A percentile compares a stretch with the other conserved stretches of the same genome.
Evolutionary conservation across 2,329 filamentous ascomycete species (phyloP).

Genomic region (Ophiocordyceps polyrhachis-furcata): DNA sequence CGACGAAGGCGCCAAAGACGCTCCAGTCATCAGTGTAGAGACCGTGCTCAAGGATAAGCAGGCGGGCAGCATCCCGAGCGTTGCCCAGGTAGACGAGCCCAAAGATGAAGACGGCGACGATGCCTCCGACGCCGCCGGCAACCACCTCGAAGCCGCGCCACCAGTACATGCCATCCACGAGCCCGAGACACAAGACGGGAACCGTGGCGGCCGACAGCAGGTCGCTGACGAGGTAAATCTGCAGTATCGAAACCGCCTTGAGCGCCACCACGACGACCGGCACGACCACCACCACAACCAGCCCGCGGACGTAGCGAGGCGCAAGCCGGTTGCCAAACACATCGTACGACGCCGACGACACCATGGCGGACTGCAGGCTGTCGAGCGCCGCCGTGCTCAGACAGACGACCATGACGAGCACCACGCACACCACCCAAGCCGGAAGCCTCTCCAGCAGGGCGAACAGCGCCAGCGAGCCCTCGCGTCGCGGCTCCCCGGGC

Average conservation of each 20-base stretch:
- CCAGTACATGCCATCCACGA: constrained; percentile 51
- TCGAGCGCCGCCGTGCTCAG: constrained; percentile 66
- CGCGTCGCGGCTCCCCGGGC: constrained; percentile 36
- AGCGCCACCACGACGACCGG: constrained; percentile 58
- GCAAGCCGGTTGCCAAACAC: constrained; percentile 66
- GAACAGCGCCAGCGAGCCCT: constrained; percentile 56
- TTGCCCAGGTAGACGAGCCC: constrained; percentile 61
- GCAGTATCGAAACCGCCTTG: constrained; percentile 53
- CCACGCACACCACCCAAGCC: constrained; percentile 63
- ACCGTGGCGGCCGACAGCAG: constrained; percentile 60
- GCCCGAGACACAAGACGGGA: constrained; percentile 55
- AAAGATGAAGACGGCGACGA: constrained; percentile 66
- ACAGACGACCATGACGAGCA: constrained; percentile 63
- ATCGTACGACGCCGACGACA: constrained; percentile 70
- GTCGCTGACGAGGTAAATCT: constrained; percentile 71
- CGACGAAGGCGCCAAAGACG: constrained; percentile 67
- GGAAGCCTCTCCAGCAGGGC: constrained; percentile 53
- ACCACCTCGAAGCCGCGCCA: constrained; percentile 71
- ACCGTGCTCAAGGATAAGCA: constrained; percentile 55
- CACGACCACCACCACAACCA: constrained; percentile 54
- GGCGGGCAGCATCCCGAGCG: constrained; percentile 39
- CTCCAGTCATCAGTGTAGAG: constrained; percentile 66
- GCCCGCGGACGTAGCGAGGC: constrained; percentile 51
- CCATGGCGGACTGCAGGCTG: constrained; percentile 65
- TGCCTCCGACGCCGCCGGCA: constrained; percentile 56